phyloP scores from a whole-genome alignment of 768 basidiomycete species.

The Agaricus bisporus region DNA sequence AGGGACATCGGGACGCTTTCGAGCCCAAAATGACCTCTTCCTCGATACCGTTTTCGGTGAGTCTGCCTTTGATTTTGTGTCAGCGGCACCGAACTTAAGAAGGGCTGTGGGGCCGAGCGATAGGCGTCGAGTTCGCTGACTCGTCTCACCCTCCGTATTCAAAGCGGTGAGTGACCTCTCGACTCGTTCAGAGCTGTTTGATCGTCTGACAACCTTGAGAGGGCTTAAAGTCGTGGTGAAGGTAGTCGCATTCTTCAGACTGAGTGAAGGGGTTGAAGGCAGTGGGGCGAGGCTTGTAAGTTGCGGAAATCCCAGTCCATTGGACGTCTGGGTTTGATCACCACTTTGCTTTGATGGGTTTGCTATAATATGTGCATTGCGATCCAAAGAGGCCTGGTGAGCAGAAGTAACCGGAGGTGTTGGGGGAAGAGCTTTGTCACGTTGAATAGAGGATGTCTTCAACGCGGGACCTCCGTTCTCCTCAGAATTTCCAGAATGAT shows the following conservation, averaged over 20 bases:
- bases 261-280: conserved; percentile 33
- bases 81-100: conserved; percentile 27
- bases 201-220: conserved; percentile 33
- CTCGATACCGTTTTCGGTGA: conserved; percentile 40
- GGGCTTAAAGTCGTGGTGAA: conserved; percentile 25
- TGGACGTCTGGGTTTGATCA: conserved; percentile 43
- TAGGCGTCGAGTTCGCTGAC: conserved; percentile 42
- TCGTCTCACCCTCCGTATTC: conserved; percentile 15
- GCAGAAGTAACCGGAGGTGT: conserved; percentile 11
- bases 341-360: no score
- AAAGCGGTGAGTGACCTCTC: conserved; percentile 2
- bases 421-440: conserved; percentile 19
- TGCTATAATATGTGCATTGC: neutral
- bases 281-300: conserved; percentile 30
- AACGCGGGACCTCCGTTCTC: conserved; percentile 4
- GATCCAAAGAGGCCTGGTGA: neutral
- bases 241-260: conserved; percentile 45
- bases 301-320: conserved; percentile 55
- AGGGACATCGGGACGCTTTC: conserved; percentile 29
- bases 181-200: conserved; percentile 44
- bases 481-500: conserved; percentile 7
- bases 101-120: conserved; percentile 48
- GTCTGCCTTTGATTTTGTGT: conserved; percentile 37
- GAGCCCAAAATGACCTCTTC: conserved; percentile 64
- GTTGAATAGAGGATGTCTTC: neutral